Base-by-base conservation (phyloP, 2,329 filamentous ascomycete species). In the Karstenula rhodostoma region DNA sequence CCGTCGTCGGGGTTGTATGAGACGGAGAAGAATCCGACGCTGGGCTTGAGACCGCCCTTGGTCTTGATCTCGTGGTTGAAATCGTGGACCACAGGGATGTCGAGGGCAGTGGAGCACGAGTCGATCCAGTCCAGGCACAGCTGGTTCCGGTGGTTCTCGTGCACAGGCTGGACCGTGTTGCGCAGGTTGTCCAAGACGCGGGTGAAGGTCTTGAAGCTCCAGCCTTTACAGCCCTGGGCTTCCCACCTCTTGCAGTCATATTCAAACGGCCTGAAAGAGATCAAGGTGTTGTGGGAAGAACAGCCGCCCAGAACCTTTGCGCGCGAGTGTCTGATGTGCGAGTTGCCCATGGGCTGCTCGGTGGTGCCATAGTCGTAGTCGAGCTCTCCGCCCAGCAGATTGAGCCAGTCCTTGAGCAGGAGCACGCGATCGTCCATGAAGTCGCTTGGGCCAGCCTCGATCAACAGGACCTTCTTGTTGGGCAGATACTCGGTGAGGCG, bases 231-330 rank as follows among this genome's bases (percentile, higher is more conserved):
- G 62, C 93, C 93, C 73, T 92, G 83, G 33, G 86, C 86, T 72
- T 94, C 89, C 93, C 93, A 97, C 70, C 91, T 86, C 74, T 92
- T 86, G 81, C 91, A 87, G 79, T 97, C 93, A 78, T 96, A 94
- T 78, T 93, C 88, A 75, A 96, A 96, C 8, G 93, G 92, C 27
- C 93, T 88, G 86, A 96, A 96, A 19, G 91, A 95, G 78, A 97
- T 96, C 71, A 96, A 84, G 22, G 93, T 96, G 81, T 97, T 97
- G 85, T 96, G 93, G 61, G 91, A 94, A 47, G 93, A 96, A 84
- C 93, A 97, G 67, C 93, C 93, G 68, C 93, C 93, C 32, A 97
- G 86, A 42, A 97, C 93, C 83, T 96, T 96, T 65, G 93, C 93
- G 64, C 93, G 90, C 15, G 93, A 96, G 82, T 96, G 93, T 66